phyloP scores from a whole-genome alignment of 768 basidiomycete species.

The Tylopilus plumbeoviolaceoides region DNA sequence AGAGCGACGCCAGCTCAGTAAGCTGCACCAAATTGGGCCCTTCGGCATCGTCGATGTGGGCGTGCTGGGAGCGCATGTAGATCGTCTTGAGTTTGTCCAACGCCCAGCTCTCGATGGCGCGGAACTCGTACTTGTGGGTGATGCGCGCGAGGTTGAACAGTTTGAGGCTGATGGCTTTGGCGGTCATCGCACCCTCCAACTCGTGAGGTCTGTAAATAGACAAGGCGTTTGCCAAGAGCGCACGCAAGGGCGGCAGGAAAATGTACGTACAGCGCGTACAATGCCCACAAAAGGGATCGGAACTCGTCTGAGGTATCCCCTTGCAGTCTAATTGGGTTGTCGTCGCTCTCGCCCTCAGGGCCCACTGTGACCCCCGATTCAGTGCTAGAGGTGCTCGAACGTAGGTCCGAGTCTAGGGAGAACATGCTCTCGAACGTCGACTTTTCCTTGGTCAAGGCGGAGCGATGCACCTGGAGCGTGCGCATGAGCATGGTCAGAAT shows the following conservation, averaged over 20 bases:
- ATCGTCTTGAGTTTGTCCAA: conserved; percentile 37
- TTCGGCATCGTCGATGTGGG: conserved; percentile 29
- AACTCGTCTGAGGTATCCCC: conserved; percentile 48
- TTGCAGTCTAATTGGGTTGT: conserved; percentile 45
- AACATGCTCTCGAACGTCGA: conserved; percentile 48
- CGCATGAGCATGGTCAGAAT: conserved; percentile 23
- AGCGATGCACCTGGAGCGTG: conserved; percentile 35
- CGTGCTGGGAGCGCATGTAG: conserved; percentile 31
- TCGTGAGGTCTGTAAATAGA: conserved; percentile 38
- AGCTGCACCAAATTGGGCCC: conserved; percentile 42
- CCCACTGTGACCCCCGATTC: conserved; percentile 27
- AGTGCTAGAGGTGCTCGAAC: conserved; percentile 19
- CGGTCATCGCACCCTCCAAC: conserved; percentile 39
- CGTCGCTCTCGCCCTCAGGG: conserved; percentile 47
- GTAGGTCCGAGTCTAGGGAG: conserved; percentile 35
- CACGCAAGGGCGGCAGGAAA: not conserved
- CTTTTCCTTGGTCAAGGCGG: conserved; percentile 40
- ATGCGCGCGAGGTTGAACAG: conserved; percentile 46
- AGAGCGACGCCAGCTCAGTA: conserved; percentile 51
- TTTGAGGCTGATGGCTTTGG: conserved; percentile 41
- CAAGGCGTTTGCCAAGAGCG: not conserved
- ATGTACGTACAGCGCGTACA: conserved; percentile 47
- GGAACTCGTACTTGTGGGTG: conserved; percentile 47
- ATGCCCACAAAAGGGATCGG: conserved; percentile 49
- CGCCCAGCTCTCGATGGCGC: conserved; percentile 43